Evolutionary conservation across 2,329 filamentous ascomycete species (phyloP), one percentile per base, ranked within the genome.

Genomic region (Coniella lustricola): DNA sequence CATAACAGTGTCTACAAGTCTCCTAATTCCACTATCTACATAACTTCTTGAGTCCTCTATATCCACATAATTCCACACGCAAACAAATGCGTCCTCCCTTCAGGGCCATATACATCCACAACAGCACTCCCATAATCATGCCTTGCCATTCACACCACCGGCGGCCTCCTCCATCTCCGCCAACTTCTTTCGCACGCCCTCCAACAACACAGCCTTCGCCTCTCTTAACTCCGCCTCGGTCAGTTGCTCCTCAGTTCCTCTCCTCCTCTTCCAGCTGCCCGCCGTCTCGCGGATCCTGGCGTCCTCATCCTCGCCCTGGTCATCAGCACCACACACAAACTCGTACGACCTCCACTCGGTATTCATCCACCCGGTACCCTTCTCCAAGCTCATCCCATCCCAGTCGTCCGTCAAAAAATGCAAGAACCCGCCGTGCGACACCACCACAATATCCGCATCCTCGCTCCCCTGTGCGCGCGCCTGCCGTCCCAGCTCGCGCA

Each of bases 351-450:
- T 79, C 61, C 72, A 82, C 66, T 90, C 85, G 45, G 83, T 83
- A 63, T 90, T 90, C 8, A 64, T 61, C 87, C 86, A 90, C 14
- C 20, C 42, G 34, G n/a, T 63, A 74, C 73, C 68, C 50, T 52
- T 54, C 0, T 59, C 57, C 3, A 71, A 58, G 58, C 67, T 62
- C 20, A 77, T 75, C 36, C 81, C 85, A 46, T 80, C 72, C 80
- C 83, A 94, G 59, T 95, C 89, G 56, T 90, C 79, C 0, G 87
- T 93, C 54, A 95, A 69, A 59, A 88, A 94, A 64, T 95, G 90
- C 58, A 95, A 63, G 57, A 90, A 86, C 1, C 85, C 87, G 2
- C 90, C 90, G 59, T 95, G 90, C 3, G 87, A 85, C 7, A 94
- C 87, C 2, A 90, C 74, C 0, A 84, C 80, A 22, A 95, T 77